Base-by-base conservation (phyloP, 139 green algal genomes). In the Picocystis salinarum region DNA sequence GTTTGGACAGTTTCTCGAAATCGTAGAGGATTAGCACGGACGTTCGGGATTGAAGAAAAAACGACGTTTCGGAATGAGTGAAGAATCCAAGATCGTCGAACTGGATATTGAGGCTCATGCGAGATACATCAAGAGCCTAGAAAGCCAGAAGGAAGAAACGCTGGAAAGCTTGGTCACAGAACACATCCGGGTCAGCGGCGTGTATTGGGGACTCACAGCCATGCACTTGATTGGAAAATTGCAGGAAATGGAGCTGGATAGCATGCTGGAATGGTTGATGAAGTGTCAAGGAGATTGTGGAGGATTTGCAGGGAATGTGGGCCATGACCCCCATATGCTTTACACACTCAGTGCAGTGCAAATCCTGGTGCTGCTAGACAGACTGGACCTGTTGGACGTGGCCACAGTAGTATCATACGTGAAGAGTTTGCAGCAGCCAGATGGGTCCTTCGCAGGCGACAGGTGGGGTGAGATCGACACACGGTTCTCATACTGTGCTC, bases 401-500 rank as follows among this genome's bases (percentile, higher is more conserved):
- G 67, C 85, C 29, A 52, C 48, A 15, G 57, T 93, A 0, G 61
- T 61, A 4, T 29, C 29, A 23, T 75, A 89, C 39, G 53, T 93
- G 2, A 44, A 56, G 3, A 37, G 48, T 1, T 46, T 96, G 26
- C 86, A 97, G 54, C 76, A 74, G 30, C 26, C 58, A 2, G 80
- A 96, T 50, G 88, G 89, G 6, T 87, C 81, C 2, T 97, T 99
- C 36, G 34, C 48, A 18, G 89, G 88, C 0, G 89, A 99, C 56
- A 55, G 67, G n/a, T 96, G 76, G 75, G 88, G 87, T 1, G 89
- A 99, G 63, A 61, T 93, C 2, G 89, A 99, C 58, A 99, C 85
- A 2, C 56, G 85, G 24, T 98, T 98, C 54, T 73, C 74, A 1
- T 98, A 98, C 61, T 90, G 74, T 46, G 88, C 88, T 6, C 51